These are phyloP conservation scores for Wallemia mellicola DNA, from an alignment of 1,284 basidiomycete species.

Conservation along the genomic window DNA sequence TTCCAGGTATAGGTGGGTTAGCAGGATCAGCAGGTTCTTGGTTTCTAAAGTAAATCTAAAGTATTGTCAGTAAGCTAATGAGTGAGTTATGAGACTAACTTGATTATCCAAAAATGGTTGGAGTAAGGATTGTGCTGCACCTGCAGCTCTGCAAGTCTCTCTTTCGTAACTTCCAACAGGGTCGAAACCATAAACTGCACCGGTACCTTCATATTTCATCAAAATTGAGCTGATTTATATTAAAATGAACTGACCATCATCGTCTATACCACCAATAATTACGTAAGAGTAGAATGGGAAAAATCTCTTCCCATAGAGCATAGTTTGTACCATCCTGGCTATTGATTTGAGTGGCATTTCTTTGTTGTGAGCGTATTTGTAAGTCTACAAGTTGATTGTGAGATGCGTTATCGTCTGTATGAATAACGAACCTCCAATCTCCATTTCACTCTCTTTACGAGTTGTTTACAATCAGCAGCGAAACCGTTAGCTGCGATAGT, in stretches of 20 bases:
- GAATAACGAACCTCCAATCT: conserved; percentile 39
- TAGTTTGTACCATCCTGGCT: conserved; percentile 75
- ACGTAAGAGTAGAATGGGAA: conserved; percentile 93
- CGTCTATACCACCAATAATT: conserved; percentile 75
- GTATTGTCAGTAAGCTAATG: too few relatives aligned
- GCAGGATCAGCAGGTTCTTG: conserved; percentile 33
- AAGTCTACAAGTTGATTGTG: conserved; percentile 33
- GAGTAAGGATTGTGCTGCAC: conserved; percentile 60
- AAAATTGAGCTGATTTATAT: too few relatives aligned
- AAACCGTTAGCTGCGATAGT: conserved; percentile 82
- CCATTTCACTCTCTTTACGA: conserved; percentile 79
- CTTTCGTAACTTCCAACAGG: conserved; percentile 86
- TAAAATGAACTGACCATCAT: conserved; percentile 41
- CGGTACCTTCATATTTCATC: conserved; percentile 29
- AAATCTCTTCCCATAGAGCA: conserved; percentile 75
- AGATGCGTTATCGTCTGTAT: not conserved
- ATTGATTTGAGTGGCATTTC: conserved; percentile 76
- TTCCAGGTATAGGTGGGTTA: conserved; percentile 27
- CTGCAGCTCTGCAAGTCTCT: conserved; percentile 72
- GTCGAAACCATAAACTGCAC: conserved; percentile 88
- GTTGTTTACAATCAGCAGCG: conserved; percentile 78
- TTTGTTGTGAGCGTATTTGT: conserved; percentile 71
- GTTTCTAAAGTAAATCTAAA: conserved; percentile 94
- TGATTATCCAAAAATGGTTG: conserved; percentile 93
- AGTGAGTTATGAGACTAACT: too few relatives aligned